These are phyloP conservation scores for Eutypella sp. DNA, from an alignment of 2,329 filamentous ascomycete species.

Conservation along the genomic window DNA sequence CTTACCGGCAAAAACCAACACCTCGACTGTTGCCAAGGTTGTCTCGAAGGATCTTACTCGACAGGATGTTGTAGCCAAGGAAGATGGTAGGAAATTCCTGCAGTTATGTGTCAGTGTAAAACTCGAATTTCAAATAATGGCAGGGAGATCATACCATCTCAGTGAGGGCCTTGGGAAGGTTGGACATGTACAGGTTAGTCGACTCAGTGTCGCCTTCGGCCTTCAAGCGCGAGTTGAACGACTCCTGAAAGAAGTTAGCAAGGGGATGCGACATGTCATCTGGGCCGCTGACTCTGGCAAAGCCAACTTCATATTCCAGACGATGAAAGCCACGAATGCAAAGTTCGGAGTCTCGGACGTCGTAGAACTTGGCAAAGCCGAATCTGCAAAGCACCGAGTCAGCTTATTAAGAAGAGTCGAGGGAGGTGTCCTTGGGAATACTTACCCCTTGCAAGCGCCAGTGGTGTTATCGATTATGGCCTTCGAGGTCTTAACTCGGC, in stretches of 20 bases:
- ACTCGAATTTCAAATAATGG: not conserved
- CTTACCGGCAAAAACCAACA: conserved; percentile 92
- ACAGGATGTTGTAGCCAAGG: conserved; percentile 76
- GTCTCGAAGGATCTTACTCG: conserved; percentile 92
- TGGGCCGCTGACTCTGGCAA: conserved; percentile 67
- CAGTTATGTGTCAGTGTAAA: conserved; percentile 9
- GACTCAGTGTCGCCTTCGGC: conserved; percentile 85
- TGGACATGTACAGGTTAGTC: conserved; percentile 97
- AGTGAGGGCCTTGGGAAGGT: conserved; percentile 85
- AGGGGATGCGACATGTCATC: conserved; percentile 7
- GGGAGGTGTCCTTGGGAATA: conserved; percentile 9
- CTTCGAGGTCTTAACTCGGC: conserved; percentile 92
- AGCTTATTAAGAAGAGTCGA: conserved; percentile 2
- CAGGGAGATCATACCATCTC: conserved; percentile 60
- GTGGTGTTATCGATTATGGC: conserved; percentile 95
- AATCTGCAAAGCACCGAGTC: conserved; percentile 58
- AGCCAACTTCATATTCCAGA: conserved; percentile 94
- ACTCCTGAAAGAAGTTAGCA: conserved; percentile 59
- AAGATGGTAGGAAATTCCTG: conserved; percentile 76
- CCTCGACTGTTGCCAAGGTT: conserved; percentile 89
- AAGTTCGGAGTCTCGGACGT: conserved; percentile 82
- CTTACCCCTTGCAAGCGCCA: conserved; percentile 91
- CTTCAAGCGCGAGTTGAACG: conserved; percentile 96
- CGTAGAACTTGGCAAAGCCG: conserved; percentile 93
- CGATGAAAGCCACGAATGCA: conserved; percentile 95